phyloP scores from a whole-genome alignment of 441 rosid genomes.

The Cnidoscolus chayamansa region DNA sequence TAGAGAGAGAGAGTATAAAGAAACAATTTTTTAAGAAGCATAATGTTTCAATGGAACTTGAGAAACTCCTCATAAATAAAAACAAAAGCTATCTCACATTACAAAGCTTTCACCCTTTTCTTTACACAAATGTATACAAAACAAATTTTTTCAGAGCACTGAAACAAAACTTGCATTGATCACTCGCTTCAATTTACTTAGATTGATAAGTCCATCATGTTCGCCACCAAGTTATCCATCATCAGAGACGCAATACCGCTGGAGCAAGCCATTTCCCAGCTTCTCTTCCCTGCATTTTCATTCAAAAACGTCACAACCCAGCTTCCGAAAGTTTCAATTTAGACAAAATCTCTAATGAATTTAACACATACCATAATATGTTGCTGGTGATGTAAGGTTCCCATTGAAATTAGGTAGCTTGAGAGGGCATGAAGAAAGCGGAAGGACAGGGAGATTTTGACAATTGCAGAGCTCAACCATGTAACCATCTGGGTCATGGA shows the following conservation, averaged over 20 bases:
- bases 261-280: constrained; percentile 23
- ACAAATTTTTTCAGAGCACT: background rate
- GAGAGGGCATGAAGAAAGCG: constrained; percentile 43
- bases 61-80: constrained; percentile 7
- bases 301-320: background rate
- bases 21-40: background rate
- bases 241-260: constrained; percentile 36
- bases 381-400: background rate
- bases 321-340: background rate
- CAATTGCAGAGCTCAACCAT: constrained; percentile 60
- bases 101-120: constrained; percentile 3
- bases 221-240: constrained; percentile 43
- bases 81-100: background rate
- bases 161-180: constrained; percentile 9
- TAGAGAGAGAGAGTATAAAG: background rate
- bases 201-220: constrained; percentile 39
- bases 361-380: constrained; percentile 13
- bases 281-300: constrained; percentile 27
- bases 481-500: constrained; percentile 60
- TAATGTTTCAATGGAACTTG: background rate
- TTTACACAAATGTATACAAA: constrained; percentile 2
- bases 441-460: constrained; percentile 48
- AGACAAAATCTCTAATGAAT: background rate
- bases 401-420: constrained; percentile 24
- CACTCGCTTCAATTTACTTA: background rate